Base-by-base conservation (phyloP, 805 yeast species). In the Ogataea minuta region DNA sequence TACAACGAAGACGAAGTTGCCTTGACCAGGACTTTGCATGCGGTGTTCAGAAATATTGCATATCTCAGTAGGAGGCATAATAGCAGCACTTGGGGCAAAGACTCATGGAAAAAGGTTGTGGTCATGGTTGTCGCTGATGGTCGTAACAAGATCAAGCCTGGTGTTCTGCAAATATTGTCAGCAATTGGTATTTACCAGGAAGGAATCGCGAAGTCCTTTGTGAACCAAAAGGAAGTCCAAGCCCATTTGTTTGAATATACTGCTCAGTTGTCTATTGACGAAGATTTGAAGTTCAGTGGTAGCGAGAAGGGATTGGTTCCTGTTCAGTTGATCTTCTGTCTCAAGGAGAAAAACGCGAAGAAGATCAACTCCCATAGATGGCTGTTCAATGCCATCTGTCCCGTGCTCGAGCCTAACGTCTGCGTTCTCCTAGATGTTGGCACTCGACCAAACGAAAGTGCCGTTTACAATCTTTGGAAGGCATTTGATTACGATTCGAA, bases 181-280 rank as follows among this genome's bases (percentile, higher is more conserved):
- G 96, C 97, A 0, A 80, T 95, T 66, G 99, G 99, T 52, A 86
- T 93, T 33, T 93, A 88, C 62, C 99, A 93, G 62, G 98, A 91
- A 47, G 97, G 96, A 34, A 87, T 93, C 63, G 96, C 99, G 34
- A 84, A 95, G 59, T 91, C 95, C 24, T 83, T 74, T 46, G 99
- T 93, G 41, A 93, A 93, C 62, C 86, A 87, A 53, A 84, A 87
- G 56, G 84, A 83, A 40, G 99, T 95, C 24, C 80, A 83, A 57
- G 95, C 97, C 0, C 99, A 93, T 66, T 66, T 93, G 41, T 93
- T 91, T 59, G 99, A 93, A 66, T 86, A 93, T 60, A 90, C 99
- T 4, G 86, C 99, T 0, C 99, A 95, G 59, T 83, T 93, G 6
- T 86, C 97, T 2, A 76, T 93, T 44, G 95, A 95, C 57, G 83